Evolutionary conservation across 495 filamentous ascomycete genomes (phyloP).

Genomic region (Hypoxylon trugodes): DNA sequence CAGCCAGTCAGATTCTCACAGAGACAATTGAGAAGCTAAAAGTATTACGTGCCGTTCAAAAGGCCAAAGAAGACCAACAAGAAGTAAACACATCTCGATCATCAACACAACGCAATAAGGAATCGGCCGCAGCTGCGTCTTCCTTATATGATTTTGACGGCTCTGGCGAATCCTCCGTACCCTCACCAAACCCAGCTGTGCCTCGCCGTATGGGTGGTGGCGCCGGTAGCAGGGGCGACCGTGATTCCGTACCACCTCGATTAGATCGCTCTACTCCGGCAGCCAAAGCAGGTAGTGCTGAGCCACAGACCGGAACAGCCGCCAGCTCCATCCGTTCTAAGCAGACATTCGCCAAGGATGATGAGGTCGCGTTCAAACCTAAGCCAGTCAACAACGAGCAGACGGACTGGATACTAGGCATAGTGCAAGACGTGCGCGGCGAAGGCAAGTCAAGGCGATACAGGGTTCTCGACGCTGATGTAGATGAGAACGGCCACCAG

Average conservation of each 20-base stretch:
- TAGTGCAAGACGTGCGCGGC: constrained; percentile 82
- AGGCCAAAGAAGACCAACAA: constrained; percentile 69
- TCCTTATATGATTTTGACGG: constrained; percentile 75
- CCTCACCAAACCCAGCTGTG: constrained; percentile 62
- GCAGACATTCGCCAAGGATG: constrained; percentile 68
- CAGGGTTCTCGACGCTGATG: constrained; percentile 93
- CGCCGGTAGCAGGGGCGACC: constrained; percentile 48
- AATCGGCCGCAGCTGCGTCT: constrained; percentile 39
- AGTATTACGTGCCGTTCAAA: constrained; percentile 53
- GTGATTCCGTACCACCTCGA: constrained; percentile 58
- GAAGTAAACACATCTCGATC: constrained; percentile 51
- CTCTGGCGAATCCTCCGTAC: constrained; percentile 73
- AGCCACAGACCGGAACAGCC: constrained; percentile 49
- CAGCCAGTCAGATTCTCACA: constrained; percentile 45
- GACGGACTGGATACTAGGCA: constrained; percentile 90
- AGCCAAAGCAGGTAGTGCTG: constrained; percentile 54
- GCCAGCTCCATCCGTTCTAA: constrained; percentile 52
- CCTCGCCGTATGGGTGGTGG: constrained; percentile 48
- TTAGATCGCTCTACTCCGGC: constrained; percentile 54
- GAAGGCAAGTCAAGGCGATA: constrained; percentile 91
- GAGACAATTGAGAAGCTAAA: constrained; percentile 56
- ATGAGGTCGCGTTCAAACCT: constrained; percentile 88
- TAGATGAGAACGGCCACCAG: constrained; percentile 77
- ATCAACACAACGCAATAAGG: constrained; percentile 43
- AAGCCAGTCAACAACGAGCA: constrained; percentile 72